Evolutionary conservation across 805 yeast genomes (phyloP), one percentile per base, ranked within the genome.

Genomic region (Candida ficus): DNA sequence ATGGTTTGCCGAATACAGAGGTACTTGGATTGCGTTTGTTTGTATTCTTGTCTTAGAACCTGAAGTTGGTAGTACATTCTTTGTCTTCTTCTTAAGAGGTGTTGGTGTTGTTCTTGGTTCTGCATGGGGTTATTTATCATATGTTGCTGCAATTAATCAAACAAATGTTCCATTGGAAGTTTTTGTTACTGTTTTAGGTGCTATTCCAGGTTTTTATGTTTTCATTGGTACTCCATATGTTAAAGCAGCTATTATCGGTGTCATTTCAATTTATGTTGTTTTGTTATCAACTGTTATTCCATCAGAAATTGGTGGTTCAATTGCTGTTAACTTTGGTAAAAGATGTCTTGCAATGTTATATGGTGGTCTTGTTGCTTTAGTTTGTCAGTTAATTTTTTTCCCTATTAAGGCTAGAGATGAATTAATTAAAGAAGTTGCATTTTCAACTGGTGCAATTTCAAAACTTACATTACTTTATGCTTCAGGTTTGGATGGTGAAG

Each of bases 11-110:
- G 62, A 64, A 14, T 62, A 66, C 25, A 63, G 71, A 44, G 78
- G 78, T 31, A 57, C 72, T 1, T 74, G 79, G 79, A 66, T 71
- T 7, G 78, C 78, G 21, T 74, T 74, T 58, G 75, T 72, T 5
- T 72, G 75, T 45, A 68, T 69, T 25, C 50, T 74, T 34, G 71
- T 70, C 19, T 41, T 73, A 21, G 79, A 74, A 45, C 73, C 76
- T 1, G 69, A 75, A 6, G 65, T 73, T 13, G 79, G 79, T 12
- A 71, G 67, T 14, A 71, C 78, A 1, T 64, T 71, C 36, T 69
- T 66, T 61, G 70, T 69, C 4, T 68, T 70, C 45, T 63, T 73
- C 35, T 47, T 71, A 2, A 64, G 79, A 50, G 67, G 67, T 10
- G 66, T 71, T 14, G 78, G 78, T 18, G 69, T 72, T 9, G 49